A percentile compares a stretch with the other conserved stretches of the same genome.
Evolutionary conservation across 495 filamentous ascomycete species (phyloP).

Genomic region (Penicillium herquei): DNA sequence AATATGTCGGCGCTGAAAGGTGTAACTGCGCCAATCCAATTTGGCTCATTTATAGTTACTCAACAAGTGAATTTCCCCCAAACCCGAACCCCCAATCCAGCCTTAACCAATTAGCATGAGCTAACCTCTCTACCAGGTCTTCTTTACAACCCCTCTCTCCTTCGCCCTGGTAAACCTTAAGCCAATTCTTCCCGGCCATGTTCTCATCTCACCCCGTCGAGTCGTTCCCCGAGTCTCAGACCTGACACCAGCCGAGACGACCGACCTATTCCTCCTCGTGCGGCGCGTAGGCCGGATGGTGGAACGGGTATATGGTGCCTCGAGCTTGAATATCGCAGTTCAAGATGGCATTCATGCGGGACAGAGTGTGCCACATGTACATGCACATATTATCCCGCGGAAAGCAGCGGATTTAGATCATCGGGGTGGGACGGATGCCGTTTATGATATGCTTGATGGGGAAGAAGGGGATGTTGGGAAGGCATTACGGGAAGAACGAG

Average conservation of each 20-base stretch:
- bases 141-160: conserved; percentile 73
- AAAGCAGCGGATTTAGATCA: conserved; percentile 53
- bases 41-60: conserved; percentile 48
- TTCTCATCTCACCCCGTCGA: conserved; percentile 66
- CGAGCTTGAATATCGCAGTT: conserved; percentile 83
- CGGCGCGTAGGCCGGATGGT: conserved; percentile 78
- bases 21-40: conserved; percentile 36
- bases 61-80: conserved; percentile 32
- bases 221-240: conserved; percentile 71
- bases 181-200: conserved; percentile 89
- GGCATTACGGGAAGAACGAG: conserved; percentile 18
- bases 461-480: conserved; percentile 82
- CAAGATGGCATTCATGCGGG: conserved; percentile 89
- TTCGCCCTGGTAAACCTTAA: conserved; percentile 93
- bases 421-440: conserved; percentile 54
- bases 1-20: conserved; percentile 29
- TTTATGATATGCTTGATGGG: conserved; percentile 80
- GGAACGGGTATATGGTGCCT: conserved; percentile 64
- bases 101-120: neutral
- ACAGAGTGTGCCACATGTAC: conserved; percentile 87
- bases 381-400: conserved; percentile 90
- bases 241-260: conserved; percentile 68
- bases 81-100: neutral
- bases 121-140: conserved; percentile 55
- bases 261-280: conserved; percentile 82